phyloP scores from a whole-genome alignment of 768 basidiomycete species.

The Xerocomus potaroensis region DNA sequence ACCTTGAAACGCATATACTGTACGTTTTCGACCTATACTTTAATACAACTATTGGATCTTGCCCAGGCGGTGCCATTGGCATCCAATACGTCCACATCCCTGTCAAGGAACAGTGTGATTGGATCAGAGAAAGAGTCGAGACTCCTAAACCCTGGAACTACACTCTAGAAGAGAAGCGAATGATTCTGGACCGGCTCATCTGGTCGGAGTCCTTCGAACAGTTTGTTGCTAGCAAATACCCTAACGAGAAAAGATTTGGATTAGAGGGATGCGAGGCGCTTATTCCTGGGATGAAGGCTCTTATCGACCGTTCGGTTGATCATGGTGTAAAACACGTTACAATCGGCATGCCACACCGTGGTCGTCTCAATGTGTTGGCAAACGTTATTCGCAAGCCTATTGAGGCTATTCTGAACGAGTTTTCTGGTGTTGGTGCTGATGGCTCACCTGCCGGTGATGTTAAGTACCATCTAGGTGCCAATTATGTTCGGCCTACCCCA shows the following conservation, averaged over 20 bases:
- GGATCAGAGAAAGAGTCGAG: conserved; percentile 96
- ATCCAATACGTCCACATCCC: conserved; percentile 95
- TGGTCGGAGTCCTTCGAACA: conserved; percentile 99
- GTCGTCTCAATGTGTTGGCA: conserved; percentile 93
- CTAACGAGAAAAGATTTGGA: conserved; percentile 99
- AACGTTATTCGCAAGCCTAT: conserved; percentile 99
- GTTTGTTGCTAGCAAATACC: conserved; percentile 97
- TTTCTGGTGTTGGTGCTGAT: conserved; percentile 69
- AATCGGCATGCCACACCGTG: conserved; percentile 99
- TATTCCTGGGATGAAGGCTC: conserved; percentile 99
- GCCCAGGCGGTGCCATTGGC: conserved; percentile 76
- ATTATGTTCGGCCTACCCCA: conserved; percentile 97
- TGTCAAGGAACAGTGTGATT: conserved; percentile 98
- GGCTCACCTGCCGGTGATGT: conserved; percentile 92
- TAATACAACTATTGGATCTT: conserved; percentile 4
- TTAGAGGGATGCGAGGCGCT: conserved; percentile 97
- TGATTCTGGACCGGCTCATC: conserved; percentile 98
- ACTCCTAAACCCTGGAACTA: conserved; percentile 97
- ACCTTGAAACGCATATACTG: conserved; percentile 92
- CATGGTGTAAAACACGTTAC: conserved; percentile 93
- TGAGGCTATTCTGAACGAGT: conserved; percentile 97
- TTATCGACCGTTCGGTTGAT: conserved; percentile 98
- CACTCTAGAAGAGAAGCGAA: conserved; percentile 95
- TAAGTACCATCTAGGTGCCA: conserved; percentile 98
- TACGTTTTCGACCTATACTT: conserved; percentile 37